Evolutionary conservation across 2,329 filamentous ascomycete species (phyloP).

Genomic region (Cercospora janseana): DNA sequence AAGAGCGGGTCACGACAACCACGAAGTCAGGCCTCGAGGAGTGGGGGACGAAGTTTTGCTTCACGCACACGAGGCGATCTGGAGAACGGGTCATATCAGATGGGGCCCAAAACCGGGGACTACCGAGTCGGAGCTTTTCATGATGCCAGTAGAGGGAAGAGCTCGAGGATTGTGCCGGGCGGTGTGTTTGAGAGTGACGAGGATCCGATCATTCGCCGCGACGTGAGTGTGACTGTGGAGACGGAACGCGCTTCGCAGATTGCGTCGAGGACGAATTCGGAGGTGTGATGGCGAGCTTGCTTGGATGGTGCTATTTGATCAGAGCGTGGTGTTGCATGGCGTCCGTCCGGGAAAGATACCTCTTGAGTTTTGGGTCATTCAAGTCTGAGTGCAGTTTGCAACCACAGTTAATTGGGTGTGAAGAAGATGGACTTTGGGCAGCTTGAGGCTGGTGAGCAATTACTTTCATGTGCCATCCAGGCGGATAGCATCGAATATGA

Average conservation of each 20-base stretch:
- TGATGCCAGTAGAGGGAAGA: slow-evolving; percentile 17
- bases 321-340: slow-evolving; percentile 8
- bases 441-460: too few species aligned
- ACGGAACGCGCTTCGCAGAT: slow-evolving; percentile 16
- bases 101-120: slow-evolving; percentile 21
- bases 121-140: slow-evolving; percentile 25
- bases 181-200: slow-evolving; percentile 22
- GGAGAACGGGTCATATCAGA: slow-evolving; percentile 15
- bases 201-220: slow-evolving; percentile 30
- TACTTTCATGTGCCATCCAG: too few species aligned
- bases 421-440: too few species aligned
- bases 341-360: not conserved
- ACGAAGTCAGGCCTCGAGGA: slow-evolving; percentile 8
- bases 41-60: slow-evolving; percentile 7
- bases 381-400: too few species aligned
- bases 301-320: not conserved
- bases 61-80: slow-evolving; percentile 10
- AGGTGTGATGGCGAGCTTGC: not conserved
- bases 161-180: slow-evolving; percentile 19
- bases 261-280: not conserved
- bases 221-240: slow-evolving; percentile 27
- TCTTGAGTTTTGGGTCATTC: too few species aligned
- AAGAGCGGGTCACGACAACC: slow-evolving; percentile 8
- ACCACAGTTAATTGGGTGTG: too few species aligned
- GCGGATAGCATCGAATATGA: too few species aligned